A percentile compares a stretch with the other conserved stretches of the same genome.
Conservation (phyloP, 306 rosid species). For the Cucurbita pepo region DNA sequence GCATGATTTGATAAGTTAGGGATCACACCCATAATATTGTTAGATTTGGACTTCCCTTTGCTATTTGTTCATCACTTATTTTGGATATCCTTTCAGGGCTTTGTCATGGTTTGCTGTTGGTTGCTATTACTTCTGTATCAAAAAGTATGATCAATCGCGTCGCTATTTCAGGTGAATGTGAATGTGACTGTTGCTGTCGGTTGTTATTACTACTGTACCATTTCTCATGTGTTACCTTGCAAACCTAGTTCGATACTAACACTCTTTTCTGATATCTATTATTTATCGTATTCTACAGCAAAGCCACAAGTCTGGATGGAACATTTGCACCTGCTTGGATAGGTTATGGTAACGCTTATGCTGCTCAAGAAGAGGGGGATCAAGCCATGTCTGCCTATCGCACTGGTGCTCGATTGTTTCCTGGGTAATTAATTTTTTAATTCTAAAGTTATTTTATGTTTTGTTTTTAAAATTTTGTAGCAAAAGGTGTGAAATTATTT, state of each 20-base stretch:
- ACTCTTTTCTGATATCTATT: background rate
- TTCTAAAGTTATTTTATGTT: background rate
- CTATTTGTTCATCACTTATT: background rate
- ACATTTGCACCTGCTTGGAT: slow-evolving; percentile 95
- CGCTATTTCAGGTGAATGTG: slow-evolving; percentile 68
- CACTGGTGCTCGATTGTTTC: slow-evolving; percentile 96
- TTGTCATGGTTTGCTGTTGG: slow-evolving; percentile 98
- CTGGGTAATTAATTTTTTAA: slow-evolving; percentile 41
- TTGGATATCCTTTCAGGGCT: slow-evolving; percentile 40
- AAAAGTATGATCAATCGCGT: slow-evolving; percentile 81
- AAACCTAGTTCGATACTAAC: background rate
- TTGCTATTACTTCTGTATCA: slow-evolving; percentile 89
- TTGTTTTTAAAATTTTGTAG: background rate
- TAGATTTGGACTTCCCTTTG: background rate
- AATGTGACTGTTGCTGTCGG: too few species aligned
- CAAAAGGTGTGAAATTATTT: background rate
- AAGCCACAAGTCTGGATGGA: slow-evolving; percentile 85
- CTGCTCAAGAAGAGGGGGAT: slow-evolving; percentile 96
- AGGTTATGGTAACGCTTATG: slow-evolving; percentile 83
- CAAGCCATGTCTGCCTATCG: slow-evolving; percentile 97
- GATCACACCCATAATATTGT: background rate
- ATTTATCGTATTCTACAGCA: slow-evolving; percentile 36
- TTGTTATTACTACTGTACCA: too few species aligned
- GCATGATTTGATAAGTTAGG: background rate
- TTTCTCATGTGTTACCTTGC: background rate